These are phyloP conservation scores for Tolypocladium inflatum DNA, from an alignment of 2,329 filamentous ascomycete species.

Conservation along the genomic window DNA sequence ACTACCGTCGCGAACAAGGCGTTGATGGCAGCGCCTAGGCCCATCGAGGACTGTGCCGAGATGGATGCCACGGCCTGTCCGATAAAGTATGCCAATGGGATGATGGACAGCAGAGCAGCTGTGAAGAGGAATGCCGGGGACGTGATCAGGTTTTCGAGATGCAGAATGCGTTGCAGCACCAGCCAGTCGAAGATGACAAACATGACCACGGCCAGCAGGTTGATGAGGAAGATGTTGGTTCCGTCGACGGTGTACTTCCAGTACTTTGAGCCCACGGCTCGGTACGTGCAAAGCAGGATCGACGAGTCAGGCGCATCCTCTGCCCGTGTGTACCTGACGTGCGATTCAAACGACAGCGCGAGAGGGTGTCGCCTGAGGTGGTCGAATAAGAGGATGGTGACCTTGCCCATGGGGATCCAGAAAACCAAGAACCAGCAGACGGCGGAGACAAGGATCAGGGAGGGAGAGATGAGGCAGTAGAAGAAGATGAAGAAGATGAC, in stretches of 20 bases:
- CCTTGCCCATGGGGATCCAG: conserved; percentile 96
- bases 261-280: conserved; percentile 87
- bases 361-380: conserved; percentile 89
- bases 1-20: conserved; percentile 97
- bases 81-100: conserved; percentile 95
- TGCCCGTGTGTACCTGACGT: conserved; percentile 63
- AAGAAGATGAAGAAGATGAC: conserved; percentile 96
- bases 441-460: conserved; percentile 73
- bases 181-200: conserved; percentile 94
- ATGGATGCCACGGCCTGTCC: conserved; percentile 97
- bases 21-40: conserved; percentile 90
- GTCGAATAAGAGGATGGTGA: conserved; percentile 79
- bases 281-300: conserved; percentile 92
- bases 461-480: conserved; percentile 82
- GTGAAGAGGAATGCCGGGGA: conserved; percentile 80
- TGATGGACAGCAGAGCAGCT: conserved; percentile 80
- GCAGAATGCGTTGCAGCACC: conserved; percentile 60
- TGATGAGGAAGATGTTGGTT: conserved; percentile 98
- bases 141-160: conserved; percentile 64
- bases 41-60: conserved; percentile 97
- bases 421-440: conserved; percentile 97
- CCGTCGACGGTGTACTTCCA: conserved; percentile 99
- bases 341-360: conserved; percentile 86
- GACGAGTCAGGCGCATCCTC: conserved; percentile 68
- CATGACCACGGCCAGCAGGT: conserved; percentile 84